These are phyloP conservation scores for Venturia effusa DNA, from an alignment of 2,329 filamentous ascomycete species.

Conservation along the genomic window DNA sequence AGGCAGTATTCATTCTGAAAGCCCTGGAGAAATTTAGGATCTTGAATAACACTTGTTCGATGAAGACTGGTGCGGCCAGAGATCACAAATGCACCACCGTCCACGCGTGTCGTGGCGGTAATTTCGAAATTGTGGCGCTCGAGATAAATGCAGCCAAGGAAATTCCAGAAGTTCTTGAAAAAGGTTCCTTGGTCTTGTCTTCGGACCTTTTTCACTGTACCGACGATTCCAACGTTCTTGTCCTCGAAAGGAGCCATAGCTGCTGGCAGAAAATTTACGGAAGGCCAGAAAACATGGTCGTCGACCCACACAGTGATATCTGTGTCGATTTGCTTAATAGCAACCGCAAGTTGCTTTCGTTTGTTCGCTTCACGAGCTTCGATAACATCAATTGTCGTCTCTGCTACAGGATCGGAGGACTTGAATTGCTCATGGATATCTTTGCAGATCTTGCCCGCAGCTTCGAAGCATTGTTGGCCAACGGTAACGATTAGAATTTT, in stretches of 20 bases:
- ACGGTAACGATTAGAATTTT: slow-evolving; percentile 37
- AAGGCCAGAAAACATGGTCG: slow-evolving; percentile 44
- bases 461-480: slow-evolving; percentile 18
- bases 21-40: slow-evolving; percentile 15
- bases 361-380: slow-evolving; percentile 32
- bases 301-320: slow-evolving; percentile 38
- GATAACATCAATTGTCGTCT: slow-evolving; percentile 22
- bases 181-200: slow-evolving; percentile 9
- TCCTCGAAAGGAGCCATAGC: slow-evolving; percentile 29
- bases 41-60: slow-evolving; percentile 18
- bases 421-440: slow-evolving; percentile 13
- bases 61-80: slow-evolving; percentile 22
- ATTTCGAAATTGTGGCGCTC: slow-evolving; percentile 26
- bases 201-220: slow-evolving; percentile 14
- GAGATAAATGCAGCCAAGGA: slow-evolving; percentile 20
- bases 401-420: not conserved
- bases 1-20: slow-evolving; percentile 6
- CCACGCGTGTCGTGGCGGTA: slow-evolving; percentile 20
- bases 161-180: slow-evolving; percentile 16
- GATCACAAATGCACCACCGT: slow-evolving; percentile 23
- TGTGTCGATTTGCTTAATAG: slow-evolving; percentile 28
- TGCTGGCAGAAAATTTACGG: slow-evolving; percentile 27
- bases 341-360: slow-evolving; percentile 36
- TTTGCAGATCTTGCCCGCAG: slow-evolving; percentile 9
- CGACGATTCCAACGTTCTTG: slow-evolving; percentile 10